Base-by-base conservation (phyloP, 1,284 basidiomycete species). In the Trametes pubescens region DNA sequence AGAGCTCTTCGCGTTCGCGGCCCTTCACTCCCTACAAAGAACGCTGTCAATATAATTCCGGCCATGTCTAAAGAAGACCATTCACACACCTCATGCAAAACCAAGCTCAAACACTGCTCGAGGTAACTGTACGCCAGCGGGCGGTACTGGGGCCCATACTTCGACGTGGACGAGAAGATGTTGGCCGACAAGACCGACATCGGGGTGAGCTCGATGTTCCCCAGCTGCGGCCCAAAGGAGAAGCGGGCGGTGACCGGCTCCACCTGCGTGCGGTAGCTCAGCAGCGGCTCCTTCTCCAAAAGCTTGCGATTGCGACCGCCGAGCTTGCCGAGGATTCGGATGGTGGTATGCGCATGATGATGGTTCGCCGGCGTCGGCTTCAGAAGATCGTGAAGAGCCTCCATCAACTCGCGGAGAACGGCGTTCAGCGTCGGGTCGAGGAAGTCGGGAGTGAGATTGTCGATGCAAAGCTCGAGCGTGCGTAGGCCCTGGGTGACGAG, bases 381-480 rank as follows among this genome's bases (percentile, higher is more conserved):
- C 48, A 99, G 82, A 72, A 96, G 91, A 68, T 88, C 91, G 76
- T 97, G 94, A 24, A 99, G 83, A 0, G 96, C 97, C 66, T 93
- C 92, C 94, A 98, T 99, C 65, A 99, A 84, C 69, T 99, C 96
- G 51, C 95, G 86, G 51, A 98, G 83, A 40, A 98, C 95, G 0
- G 95, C 95, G 66, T 90, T 94, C 74, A 99, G 89, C 2, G 96
- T 98, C 0, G 98, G 98, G 73, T 99, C 98, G 32, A 99, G 85
- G 82, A 99, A 99, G 76, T 99, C 98, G 21, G 96, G 95, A 0
- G 96, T 99, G 26, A 99, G 85, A 74, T 99, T 99, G 82, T 99
- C 98, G 75, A 99, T 98, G 79, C 97, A 99, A n/a, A 99, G 84
- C 78, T 99, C 98, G 64, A 99, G 86, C 0, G 98, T 99, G 6